Conservation (phyloP, 768 basidiomycete species). For the Auriscalpium vulgare region DNA sequence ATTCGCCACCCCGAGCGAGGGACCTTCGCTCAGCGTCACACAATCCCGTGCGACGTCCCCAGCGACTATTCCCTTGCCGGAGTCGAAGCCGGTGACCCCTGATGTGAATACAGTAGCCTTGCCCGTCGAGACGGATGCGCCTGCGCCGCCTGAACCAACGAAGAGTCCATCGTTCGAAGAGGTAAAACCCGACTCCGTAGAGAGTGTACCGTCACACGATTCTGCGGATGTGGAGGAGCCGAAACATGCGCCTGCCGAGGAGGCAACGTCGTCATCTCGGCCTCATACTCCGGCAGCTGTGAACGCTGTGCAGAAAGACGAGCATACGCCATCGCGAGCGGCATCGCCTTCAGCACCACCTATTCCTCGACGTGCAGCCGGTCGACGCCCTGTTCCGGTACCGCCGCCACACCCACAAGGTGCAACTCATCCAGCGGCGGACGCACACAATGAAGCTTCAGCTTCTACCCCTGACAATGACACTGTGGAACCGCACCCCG, state of each 20-base stretch:
- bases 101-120: neutral
- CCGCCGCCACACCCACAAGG: slow-evolving; percentile 2
- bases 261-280: neutral
- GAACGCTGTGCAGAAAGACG: slow-evolving; percentile 1
- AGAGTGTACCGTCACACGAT: no score
- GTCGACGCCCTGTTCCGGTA: slow-evolving; percentile 32
- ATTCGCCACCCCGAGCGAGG: slow-evolving; percentile 10
- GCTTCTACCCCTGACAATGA: neutral
- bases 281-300: neutral
- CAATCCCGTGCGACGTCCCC: slow-evolving; percentile 16
- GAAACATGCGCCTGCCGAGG: neutral
- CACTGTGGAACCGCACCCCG: neutral
- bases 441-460: neutral
- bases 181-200: no score
- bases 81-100: slow-evolving; percentile 23
- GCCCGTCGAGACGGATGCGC: neutral
- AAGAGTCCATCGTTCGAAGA: neutral
- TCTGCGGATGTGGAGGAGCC: neutral
- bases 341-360: slow-evolving; percentile 45
- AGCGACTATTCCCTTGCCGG: slow-evolving; percentile 16
- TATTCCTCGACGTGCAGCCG: slow-evolving; percentile 58
- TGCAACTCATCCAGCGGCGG: neutral
- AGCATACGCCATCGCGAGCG: slow-evolving; percentile 8
- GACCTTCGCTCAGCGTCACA: neutral
- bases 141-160: neutral